phyloP scores from a whole-genome alignment of 2,329 filamentous ascomycete genomes.

The Ceratocystiopsis minuta region DNA sequence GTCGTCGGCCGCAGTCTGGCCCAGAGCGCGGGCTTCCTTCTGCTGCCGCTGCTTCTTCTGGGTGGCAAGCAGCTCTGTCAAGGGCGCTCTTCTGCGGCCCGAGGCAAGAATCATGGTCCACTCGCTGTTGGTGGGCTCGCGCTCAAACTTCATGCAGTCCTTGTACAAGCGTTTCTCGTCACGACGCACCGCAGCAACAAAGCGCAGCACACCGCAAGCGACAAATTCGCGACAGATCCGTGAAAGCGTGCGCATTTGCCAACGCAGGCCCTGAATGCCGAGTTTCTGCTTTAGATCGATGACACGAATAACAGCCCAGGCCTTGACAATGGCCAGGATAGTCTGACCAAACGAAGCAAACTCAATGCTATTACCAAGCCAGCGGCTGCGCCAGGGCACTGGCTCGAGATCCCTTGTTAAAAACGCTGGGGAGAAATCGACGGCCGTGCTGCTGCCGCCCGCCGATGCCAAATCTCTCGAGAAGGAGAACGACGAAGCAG shows the following conservation, averaged over 20 bases:
- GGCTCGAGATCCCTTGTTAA: conserved; percentile 27
- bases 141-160: conserved; percentile 40
- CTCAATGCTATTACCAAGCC: conserved; percentile 41
- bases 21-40: not conserved
- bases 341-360: conserved; percentile 38
- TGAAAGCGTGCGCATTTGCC: conserved; percentile 42
- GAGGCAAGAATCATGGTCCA: conserved; percentile 37
- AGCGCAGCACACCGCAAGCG: conserved; percentile 34
- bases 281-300: conserved; percentile 40
- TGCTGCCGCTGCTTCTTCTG: conserved; percentile 2
- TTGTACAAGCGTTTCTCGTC: conserved; percentile 34
- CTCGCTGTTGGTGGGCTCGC: conserved; percentile 36
- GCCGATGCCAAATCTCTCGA: not conserved
- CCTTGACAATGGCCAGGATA: conserved; percentile 36
- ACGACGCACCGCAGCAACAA: conserved; percentile 36
- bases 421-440: conserved; percentile 16
- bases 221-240: conserved; percentile 41
- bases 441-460: not conserved
- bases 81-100: conserved; percentile 18
- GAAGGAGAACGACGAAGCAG: no score
- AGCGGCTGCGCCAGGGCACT: conserved; percentile 36
- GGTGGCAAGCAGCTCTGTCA: conserved; percentile 6
- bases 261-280: conserved; percentile 33
- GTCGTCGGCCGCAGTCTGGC: conserved; percentile 1
- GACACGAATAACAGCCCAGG: conserved; percentile 39